Percentiles rank a stretch among this genome's conserved stretches.
These are phyloP conservation scores for Gamsiella multidivaricata DNA, from an alignment of 192 early-diverging fungal genomes.

Conservation along the genomic window DNA sequence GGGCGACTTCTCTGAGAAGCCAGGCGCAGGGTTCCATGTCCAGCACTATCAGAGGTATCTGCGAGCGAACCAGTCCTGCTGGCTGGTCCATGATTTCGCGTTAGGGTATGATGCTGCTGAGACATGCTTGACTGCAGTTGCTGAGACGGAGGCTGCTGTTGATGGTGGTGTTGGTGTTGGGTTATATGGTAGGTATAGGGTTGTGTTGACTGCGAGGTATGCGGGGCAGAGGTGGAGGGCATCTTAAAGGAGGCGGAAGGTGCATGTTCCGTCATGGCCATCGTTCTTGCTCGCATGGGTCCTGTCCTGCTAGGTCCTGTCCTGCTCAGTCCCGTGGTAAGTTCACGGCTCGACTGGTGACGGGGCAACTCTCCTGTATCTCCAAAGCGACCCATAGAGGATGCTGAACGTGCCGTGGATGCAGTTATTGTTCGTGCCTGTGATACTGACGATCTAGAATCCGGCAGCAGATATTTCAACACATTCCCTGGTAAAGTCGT, in stretches of 20 bases:
- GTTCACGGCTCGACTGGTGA: conserved; percentile 26
- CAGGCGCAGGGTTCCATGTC: conserved; percentile 13
- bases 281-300: conserved; percentile 41
- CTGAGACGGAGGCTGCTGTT: conserved; percentile 4
- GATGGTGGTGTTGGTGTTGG: conserved; percentile 5
- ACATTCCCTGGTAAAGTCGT: conserved; percentile 36
- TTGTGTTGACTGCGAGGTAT: conserved; percentile 10
- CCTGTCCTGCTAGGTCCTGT: conserved; percentile 37
- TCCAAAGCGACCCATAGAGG: not conserved
- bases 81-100: conserved; percentile 31
- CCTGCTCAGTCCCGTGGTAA: conserved; percentile 15
- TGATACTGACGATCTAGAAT: conserved; percentile 22
- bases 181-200: conserved; percentile 20
- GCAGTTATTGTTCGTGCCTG: not conserved
- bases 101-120: conserved; percentile 9
- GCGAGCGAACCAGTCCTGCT: conserved; percentile 19
- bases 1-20: conserved; percentile 27
- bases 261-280: conserved; percentile 15
- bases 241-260: conserved; percentile 23
- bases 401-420: not conserved
- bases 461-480: conserved; percentile 45
- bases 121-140: not conserved
- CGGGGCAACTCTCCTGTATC: conserved; percentile 30
- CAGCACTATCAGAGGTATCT: conserved; percentile 14
- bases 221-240: not conserved